phyloP scores from a whole-genome alignment of 2,329 filamentous ascomycete genomes.

The Furcasterigmium furcatum region DNA sequence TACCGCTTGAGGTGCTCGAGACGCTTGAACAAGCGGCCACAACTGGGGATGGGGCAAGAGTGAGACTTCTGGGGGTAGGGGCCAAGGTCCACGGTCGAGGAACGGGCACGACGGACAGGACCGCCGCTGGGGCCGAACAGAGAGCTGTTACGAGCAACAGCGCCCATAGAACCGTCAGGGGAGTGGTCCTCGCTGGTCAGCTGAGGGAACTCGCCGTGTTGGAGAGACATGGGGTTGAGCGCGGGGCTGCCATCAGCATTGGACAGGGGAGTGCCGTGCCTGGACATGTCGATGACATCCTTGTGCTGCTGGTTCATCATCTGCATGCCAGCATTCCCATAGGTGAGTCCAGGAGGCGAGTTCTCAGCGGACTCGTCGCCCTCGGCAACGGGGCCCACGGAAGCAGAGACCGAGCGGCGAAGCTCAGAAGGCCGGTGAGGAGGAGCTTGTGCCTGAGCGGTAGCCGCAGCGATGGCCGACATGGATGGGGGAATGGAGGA shows the following conservation, averaged over 20 bases:
- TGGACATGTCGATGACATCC: conserved; percentile 78
- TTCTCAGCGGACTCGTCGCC: conserved; percentile 75
- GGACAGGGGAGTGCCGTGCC: conserved; percentile 86
- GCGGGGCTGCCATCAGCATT: conserved; percentile 80
- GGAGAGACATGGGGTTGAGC: conserved; percentile 66
- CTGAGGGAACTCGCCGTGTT: conserved; percentile 66
- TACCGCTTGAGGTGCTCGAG: conserved; percentile 99
- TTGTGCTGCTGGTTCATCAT: conserved; percentile 66
- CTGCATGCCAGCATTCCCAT: conserved; percentile 66
- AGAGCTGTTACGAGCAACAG: conserved; percentile 39
- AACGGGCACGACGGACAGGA: conserved; percentile 79
- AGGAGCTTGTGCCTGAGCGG: conserved; percentile 50
- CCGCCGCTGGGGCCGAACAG: conserved; percentile 70
- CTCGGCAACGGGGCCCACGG: conserved; percentile 78
- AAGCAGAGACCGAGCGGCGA: conserved; percentile 83
- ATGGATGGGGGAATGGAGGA: conserved; percentile 87
- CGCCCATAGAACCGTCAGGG: conserved; percentile 55
- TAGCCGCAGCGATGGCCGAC: conserved; percentile 64
- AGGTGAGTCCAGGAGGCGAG: conserved; percentile 74
- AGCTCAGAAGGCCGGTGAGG: conserved; percentile 85
- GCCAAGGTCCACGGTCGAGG: conserved; percentile 92
- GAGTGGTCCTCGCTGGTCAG: conserved; percentile 61
- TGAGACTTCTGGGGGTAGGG: conserved; percentile 98
- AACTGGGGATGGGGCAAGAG: conserved; percentile 98
- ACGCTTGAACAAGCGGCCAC: conserved; percentile 95